phyloP scores from a whole-genome alignment of 2,329 filamentous ascomycete species.

The Biscogniauxia mediterranea region DNA sequence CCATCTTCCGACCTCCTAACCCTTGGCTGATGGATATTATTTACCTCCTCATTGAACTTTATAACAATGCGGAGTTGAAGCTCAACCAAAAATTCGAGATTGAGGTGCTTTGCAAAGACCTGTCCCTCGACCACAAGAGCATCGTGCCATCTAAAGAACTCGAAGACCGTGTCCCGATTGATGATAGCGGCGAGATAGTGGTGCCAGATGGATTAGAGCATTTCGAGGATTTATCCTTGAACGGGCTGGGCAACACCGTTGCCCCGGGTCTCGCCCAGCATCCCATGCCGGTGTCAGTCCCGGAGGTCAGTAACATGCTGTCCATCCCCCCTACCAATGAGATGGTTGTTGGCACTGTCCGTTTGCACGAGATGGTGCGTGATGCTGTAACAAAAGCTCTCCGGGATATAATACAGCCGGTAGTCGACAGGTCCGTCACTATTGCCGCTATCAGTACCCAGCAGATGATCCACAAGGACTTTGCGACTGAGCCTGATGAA shows the following conservation, averaged over 20 bases:
- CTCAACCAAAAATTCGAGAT: constrained; percentile 98
- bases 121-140: constrained; percentile 87
- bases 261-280: constrained; percentile 74
- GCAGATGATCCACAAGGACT: constrained; percentile 95
- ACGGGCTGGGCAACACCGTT: constrained; percentile 66
- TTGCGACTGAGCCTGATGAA: constrained; percentile 88
- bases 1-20: constrained; percentile 90
- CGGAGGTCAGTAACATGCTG: constrained; percentile 77
- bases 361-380: constrained; percentile 75
- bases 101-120: constrained; percentile 90
- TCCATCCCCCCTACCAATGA: constrained; percentile 79
- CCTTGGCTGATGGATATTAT: constrained; percentile 98
- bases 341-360: constrained; percentile 69
- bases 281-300: constrained; percentile 74
- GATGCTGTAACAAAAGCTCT: constrained; percentile 86
- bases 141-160: constrained; percentile 88
- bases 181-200: constrained; percentile 59
- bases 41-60: constrained; percentile 85
- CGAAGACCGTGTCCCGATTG: constrained; percentile 67
- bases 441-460: constrained; percentile 96
- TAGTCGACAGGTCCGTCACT: constrained; percentile 95
- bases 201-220: constrained; percentile 69
- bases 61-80: constrained; percentile 89
- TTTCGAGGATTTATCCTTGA: constrained; percentile 80
- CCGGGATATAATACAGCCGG: constrained; percentile 93